phyloP scores from a whole-genome alignment of 2,329 filamentous ascomycete species.

The Hypomyces perniciosus region DNA sequence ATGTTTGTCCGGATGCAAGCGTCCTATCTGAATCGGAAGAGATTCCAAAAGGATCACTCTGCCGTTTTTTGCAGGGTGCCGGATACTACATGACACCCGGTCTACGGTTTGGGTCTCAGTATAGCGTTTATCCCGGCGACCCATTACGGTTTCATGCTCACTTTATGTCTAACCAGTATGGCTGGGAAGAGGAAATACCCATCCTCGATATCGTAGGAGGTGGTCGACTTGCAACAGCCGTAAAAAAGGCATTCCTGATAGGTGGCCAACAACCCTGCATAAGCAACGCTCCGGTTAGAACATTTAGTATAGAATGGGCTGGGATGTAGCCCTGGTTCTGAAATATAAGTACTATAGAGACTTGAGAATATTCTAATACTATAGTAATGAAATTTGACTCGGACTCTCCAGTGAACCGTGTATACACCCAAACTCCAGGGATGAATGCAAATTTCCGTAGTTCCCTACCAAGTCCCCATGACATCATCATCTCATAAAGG shows the following conservation, averaged over 20 bases:
- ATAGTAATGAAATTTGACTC: too few species aligned
- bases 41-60: conserved; percentile 51
- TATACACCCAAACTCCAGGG: background rate
- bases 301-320: conserved; percentile 90
- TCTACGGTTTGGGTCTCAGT: conserved; percentile 88
- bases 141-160: conserved; percentile 93
- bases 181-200: conserved; percentile 83
- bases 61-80: conserved; percentile 68
- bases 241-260: conserved; percentile 92
- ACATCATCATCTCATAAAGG: background rate
- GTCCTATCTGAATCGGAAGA: conserved; percentile 11
- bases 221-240: conserved; percentile 82
- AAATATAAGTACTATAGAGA: background rate
- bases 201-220: conserved; percentile 81
- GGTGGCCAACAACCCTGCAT: conserved; percentile 54
- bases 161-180: conserved; percentile 76
- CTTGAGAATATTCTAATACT: background rate
- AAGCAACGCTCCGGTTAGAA: conserved; percentile 44
- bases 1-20: conserved; percentile 20
- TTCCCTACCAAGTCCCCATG: background rate
- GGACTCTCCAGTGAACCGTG: background rate
- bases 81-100: conserved; percentile 89
- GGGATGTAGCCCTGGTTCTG: conserved; percentile 60
- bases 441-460: background rate
- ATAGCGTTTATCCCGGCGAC: conserved; percentile 92